phyloP scores from a whole-genome alignment of 768 basidiomycete species.

The Gelatoporia subvermispora region DNA sequence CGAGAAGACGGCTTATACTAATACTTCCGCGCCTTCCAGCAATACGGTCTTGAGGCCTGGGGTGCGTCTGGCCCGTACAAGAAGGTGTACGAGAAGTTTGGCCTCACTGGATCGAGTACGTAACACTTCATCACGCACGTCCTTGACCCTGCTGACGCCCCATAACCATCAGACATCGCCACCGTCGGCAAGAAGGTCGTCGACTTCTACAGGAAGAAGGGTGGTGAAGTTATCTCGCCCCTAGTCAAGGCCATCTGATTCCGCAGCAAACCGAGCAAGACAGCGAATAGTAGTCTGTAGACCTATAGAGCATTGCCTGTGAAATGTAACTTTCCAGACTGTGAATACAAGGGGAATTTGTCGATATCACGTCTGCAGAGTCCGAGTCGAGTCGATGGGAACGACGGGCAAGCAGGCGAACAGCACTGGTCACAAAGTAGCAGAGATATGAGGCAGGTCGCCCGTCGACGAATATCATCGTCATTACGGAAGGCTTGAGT shows the following conservation, averaged over 20 bases:
- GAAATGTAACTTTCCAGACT: too few species aligned
- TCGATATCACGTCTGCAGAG: too few species aligned
- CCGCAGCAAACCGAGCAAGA: too few species aligned
- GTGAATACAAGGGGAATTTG: too few species aligned
- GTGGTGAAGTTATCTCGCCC: conserved; percentile 67
- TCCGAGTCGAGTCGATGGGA: too few species aligned
- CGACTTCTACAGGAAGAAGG: conserved; percentile 79
- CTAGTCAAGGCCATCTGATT: conserved; percentile 61
- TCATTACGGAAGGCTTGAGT: conserved; percentile 2
- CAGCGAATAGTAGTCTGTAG: too few species aligned
- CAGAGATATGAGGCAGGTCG: background rate
- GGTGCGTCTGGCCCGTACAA: conserved; percentile 88
- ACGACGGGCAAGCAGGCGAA: background rate
- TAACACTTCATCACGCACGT: conserved; percentile 13
- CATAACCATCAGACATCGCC: conserved; percentile 56
- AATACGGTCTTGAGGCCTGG: conserved; percentile 72
- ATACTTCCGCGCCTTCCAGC: conserved; percentile 33
- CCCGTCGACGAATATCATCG: conserved; percentile 4
- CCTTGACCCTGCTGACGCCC: background rate
- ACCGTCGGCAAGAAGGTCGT: conserved; percentile 80
- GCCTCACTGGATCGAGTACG: conserved; percentile 72
- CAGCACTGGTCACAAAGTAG: background rate
- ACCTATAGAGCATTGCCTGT: too few species aligned
- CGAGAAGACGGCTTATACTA: background rate
- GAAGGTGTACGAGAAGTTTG: conserved; percentile 89